Percentiles rank a stretch among this genome's conserved stretches.
Evolutionary conservation across 345 rosid genomes (phyloP).

Genomic region (Pistacia integerrima): DNA sequence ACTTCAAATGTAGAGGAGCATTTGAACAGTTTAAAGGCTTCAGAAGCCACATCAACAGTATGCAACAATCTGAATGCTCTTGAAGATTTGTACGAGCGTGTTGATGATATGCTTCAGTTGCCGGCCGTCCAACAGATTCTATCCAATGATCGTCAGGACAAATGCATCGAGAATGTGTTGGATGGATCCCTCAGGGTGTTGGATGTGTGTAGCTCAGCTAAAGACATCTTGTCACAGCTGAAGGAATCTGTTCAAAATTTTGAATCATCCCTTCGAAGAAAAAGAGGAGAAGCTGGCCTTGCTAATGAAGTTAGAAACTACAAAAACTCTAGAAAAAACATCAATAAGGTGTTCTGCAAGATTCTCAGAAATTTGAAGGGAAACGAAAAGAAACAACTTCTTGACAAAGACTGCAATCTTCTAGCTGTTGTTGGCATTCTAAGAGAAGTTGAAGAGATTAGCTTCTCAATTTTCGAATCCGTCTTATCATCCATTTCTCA

Average conservation of each 20-base stretch:
- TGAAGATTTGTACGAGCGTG: slow-evolving; percentile 13
- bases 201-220: slow-evolving; percentile 24
- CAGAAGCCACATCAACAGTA: slow-evolving; percentile 17
- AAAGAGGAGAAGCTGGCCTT: slow-evolving; percentile 7
- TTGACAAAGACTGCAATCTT: neutral
- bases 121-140: slow-evolving; percentile 13
- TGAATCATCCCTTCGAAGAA: slow-evolving; percentile 21
- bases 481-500: slow-evolving; percentile 13
- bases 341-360: slow-evolving; percentile 14
- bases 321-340: slow-evolving; percentile 11
- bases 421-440: neutral
- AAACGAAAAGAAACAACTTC: neutral
- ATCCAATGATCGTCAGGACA: too few species aligned
- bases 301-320: slow-evolving; percentile 4
- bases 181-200: slow-evolving; percentile 19
- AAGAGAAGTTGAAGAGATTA: slow-evolving; percentile 16
- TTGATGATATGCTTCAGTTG: slow-evolving; percentile 18
- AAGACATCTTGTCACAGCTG: slow-evolving; percentile 19
- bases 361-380: neutral
- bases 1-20: slow-evolving; percentile 17
- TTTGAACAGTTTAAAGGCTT: slow-evolving; percentile 19
- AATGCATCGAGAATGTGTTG: slow-evolving; percentile 8
- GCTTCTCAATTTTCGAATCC: slow-evolving; percentile 13
- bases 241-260: slow-evolving; percentile 21
- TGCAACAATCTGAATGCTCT: slow-evolving; percentile 13